These are phyloP conservation scores for Fonsecaea monophora DNA, from an alignment of 2,329 filamentous ascomycete species.

Conservation along the genomic window DNA sequence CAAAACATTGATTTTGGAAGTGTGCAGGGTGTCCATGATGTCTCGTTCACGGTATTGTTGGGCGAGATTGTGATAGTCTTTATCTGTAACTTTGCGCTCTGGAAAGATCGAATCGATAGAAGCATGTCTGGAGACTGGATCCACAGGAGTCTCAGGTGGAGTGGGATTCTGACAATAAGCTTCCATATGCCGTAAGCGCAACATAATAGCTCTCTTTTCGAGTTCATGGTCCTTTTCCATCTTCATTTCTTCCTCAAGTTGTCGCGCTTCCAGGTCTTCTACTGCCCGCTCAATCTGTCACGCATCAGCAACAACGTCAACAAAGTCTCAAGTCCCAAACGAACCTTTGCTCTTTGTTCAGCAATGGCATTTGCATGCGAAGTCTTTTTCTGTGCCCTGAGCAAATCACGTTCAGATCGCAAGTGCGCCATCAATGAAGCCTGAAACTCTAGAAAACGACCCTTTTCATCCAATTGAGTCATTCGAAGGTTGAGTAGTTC, in stretches of 20 bases:
- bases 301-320: slow-evolving; percentile 16
- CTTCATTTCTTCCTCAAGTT: slow-evolving; percentile 54
- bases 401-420: slow-evolving; percentile 28
- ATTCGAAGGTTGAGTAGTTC: slow-evolving; percentile 35
- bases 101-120: slow-evolving; percentile 34
- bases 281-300: slow-evolving; percentile 48
- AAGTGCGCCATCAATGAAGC: slow-evolving; percentile 31
- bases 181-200: slow-evolving; percentile 57
- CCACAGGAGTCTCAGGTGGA: slow-evolving; percentile 45
- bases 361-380: slow-evolving; percentile 45
- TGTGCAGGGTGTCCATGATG: slow-evolving; percentile 53
- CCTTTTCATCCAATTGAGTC: slow-evolving; percentile 39
- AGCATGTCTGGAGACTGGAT: slow-evolving; percentile 35
- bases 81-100: slow-evolving; percentile 48
- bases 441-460: slow-evolving; percentile 39
- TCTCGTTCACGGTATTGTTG: slow-evolving; percentile 53
- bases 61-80: slow-evolving; percentile 52
- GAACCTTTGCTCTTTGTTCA: slow-evolving; percentile 50
- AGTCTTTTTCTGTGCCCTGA: slow-evolving; percentile 42
- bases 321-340: slow-evolving; percentile 12
- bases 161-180: slow-evolving; percentile 53
- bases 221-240: slow-evolving; percentile 53
- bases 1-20: slow-evolving; percentile 55
- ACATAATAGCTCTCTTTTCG: slow-evolving; percentile 51
- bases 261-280: slow-evolving; percentile 51